These are phyloP conservation scores for Candida ficus DNA, from an alignment of 805 yeast species.

Conservation along the genomic window DNA sequence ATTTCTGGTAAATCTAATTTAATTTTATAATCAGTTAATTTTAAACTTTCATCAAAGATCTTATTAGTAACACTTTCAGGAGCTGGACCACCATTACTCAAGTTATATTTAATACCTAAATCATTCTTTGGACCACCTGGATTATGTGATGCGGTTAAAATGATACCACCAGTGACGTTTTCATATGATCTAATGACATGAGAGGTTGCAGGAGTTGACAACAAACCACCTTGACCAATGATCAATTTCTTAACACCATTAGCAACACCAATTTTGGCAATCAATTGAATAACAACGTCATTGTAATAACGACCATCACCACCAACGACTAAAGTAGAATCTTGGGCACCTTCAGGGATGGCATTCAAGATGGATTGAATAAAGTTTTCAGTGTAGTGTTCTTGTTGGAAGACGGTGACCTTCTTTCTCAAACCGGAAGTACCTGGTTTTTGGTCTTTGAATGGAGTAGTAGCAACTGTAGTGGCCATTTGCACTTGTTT, in stretches of 20 bases:
- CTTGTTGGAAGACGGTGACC: slow-evolving; percentile 72
- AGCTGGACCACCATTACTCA: slow-evolving; percentile 97
- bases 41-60: slow-evolving; percentile 67
- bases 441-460: slow-evolving; percentile 93
- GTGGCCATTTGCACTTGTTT: slow-evolving; percentile 5
- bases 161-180: slow-evolving; percentile 85
- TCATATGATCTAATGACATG: slow-evolving; percentile 72
- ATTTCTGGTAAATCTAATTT: slow-evolving; percentile 54
- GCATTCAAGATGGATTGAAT: slow-evolving; percentile 80
- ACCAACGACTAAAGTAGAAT: slow-evolving; percentile 80
- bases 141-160: slow-evolving; percentile 93
- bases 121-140: slow-evolving; percentile 96
- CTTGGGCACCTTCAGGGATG: slow-evolving; percentile 83
- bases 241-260: slow-evolving; percentile 84
- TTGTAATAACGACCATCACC: slow-evolving; percentile 97
- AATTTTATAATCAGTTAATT: slow-evolving; percentile 55
- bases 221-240: slow-evolving; percentile 81
- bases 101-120: slow-evolving; percentile 91
- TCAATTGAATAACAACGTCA: slow-evolving; percentile 71
- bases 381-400: slow-evolving; percentile 88
- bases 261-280: slow-evolving; percentile 81
- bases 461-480: slow-evolving; percentile 62
- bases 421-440: slow-evolving; percentile 95
- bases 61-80: slow-evolving; percentile 91
- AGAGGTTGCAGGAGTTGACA: slow-evolving; percentile 97